Evolutionary conservation across 768 basidiomycete genomes (phyloP), one percentile per base, ranked within the genome.

Genomic region (Leccinum olivaceopallidum): DNA sequence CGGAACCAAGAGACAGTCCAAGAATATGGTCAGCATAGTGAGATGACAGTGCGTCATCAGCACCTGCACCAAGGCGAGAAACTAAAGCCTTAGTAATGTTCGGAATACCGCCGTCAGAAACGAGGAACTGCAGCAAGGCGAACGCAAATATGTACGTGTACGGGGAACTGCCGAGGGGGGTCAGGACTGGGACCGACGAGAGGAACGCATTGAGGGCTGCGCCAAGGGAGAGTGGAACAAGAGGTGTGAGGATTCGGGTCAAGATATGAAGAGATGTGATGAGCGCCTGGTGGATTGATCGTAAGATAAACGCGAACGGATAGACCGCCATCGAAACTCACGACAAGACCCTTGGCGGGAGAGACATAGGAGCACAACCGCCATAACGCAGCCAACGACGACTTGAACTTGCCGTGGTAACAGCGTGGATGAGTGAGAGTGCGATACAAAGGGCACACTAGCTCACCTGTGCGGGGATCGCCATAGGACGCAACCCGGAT

Each of bases 31-130:
- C 85, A 75, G 91, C 92, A 10, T 93, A 89, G 56, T 95, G 78
- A 48, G 55, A 57, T 4, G 49, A 68, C 76, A 60, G 63, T 83
- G 84, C 84, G 67, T 88, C 77, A 69, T 95, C 92, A 0, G 90
- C 92, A 71, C 86, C 91, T 74, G 94, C 92, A 83, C 94, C 90
- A 48, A 98, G 89, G 2, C 94, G 92, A 2, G 88, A 83, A 90
- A 93, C 95, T 3, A 94, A 78, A 32, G 82, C 81, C 71, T 86
- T 84, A 50, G 84, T 83, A 52, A 93, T 74, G 36, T 88, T 90
- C 24, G 82, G 75, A 24, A 96, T 75, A 26, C 94, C 94, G 24
- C 90, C 90, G 56, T 82, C 83, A 28, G 90, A 87, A 73, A 91
- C 85, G 32, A 94, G 73, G 73, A 92, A 90, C 22, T 88, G 83